Base-by-base conservation (phyloP, 805 yeast species). In the Ogataea methylovora region DNA sequence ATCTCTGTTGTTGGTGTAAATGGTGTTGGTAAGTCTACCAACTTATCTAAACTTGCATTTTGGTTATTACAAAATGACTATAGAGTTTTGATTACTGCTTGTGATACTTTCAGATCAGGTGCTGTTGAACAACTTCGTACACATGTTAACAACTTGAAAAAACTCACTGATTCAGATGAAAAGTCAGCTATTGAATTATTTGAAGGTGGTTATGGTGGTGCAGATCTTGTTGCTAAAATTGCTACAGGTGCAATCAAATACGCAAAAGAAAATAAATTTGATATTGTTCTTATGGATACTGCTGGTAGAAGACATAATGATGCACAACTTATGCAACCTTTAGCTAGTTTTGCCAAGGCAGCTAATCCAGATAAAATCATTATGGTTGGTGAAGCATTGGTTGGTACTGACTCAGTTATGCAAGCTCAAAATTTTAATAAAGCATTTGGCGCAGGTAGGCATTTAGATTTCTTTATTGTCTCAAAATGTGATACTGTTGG, bases 321-420 rank as follows among this genome's bases (percentile, higher is more conserved):
- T 56, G 82, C 92, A 13, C 79, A 90, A 38, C 68, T 90, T 42
- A 90, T 90, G 98, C 90, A 96, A 0, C 95, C 97, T 7, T 63
- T 90, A 44, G 94, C 87, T 46, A 85, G 90, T 36, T 90, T 90
- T 58, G 97, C 97, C 13, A 86, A 84, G 49, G 88, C 94, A 32
- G 97, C 97, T 3, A 72, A 85, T 32, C 98, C 97, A 1, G 92
- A 90, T 60, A 90, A 85, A 56, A 90, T 90, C 49, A 88, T 90
- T 52, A 92, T 92, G 97, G 98, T 90, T 14, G 97, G 97, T 27
- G 98, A 90, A 59, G 98, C 98, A 0, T 65, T 90, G 25, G 97
- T 90, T 2, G 98, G 98, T 13, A 88, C 97, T 0, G 98, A 90
- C 54, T 85, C 97, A 1, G 97, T 92, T 3, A 83, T 83, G 57